Base-by-base conservation (phyloP, 345 rosid genomes). In the Salix viminalis region DNA sequence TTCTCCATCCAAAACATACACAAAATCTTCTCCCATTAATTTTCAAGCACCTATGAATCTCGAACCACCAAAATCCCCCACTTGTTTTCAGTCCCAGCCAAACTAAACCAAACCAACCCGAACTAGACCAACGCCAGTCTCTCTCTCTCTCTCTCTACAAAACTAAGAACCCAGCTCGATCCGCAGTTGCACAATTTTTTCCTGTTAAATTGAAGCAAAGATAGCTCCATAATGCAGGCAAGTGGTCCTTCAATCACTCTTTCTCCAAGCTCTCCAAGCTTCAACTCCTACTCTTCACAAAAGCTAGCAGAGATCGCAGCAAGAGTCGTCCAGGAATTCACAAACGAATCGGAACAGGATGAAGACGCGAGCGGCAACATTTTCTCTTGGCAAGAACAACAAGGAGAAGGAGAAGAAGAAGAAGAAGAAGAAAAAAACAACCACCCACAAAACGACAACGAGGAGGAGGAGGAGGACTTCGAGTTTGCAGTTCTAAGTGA, bases 301-400 rank as follows among this genome's bases (percentile, higher is more conserved):
- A 76, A 67, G 24, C 75, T 86, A 28, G 80, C 85, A 4, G 83
- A 83, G 21, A 83, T 83, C 39, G 88, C 88, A 0, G 83, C 80
- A 0, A 81, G 86, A 37, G 86, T 86, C 26, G 78, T 77, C 26
- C 82, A 54, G 1, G 85, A 86, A 76, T 72, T 83, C 71, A 36
- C 74, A 1, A 46, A 60, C 52, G 78, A 75, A 2, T 18, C 52
- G 1, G 64, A 58, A 0, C 64, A n/a, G 4, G 28, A 12, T n/a
- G 64, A 58, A 11, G 44, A 52, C 46, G 30, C 42, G 5, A 72
- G 62, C 65, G 10, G 26, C 15, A 34, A 21, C 19, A 30, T n/a
- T 46, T 72, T 48, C 37, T 6, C 46, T 8, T 60, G 74, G 81
- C 11, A 6, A 16, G 30, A 48, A 39, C 24, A 68, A 2, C 1